Base-by-base conservation (phyloP, 306 rosid genomes). In the Prunus davidiana region DNA sequence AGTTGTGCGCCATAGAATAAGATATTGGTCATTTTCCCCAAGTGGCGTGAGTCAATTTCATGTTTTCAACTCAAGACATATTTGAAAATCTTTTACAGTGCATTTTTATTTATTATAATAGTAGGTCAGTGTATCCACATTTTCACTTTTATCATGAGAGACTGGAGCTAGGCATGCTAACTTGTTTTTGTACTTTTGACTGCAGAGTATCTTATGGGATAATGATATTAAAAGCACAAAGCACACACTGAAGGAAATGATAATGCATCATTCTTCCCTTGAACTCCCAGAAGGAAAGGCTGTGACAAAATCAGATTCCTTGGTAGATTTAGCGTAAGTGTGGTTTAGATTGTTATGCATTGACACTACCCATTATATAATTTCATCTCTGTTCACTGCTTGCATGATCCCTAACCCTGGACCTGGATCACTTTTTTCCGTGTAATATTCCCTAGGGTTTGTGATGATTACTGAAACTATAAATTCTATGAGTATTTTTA, bases 191-290 rank as follows among this genome's bases (percentile, higher is more conserved):
- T 11, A 7, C 25, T 46, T 73, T 68, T 80, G 49, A 74, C 75
- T 69, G 65, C 92, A 93, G 98, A 83, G 98, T 85, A 84, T 93
- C 87, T 88, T 91, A 63, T 93, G 98, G 98, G 97, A 89, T 73
- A 93, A 89, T 81, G 98, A 93, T 80, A 73, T 93, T 45, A 93
- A 87, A 88, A 87, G 87, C 84, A 93, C 93, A 54, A 93, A 89
- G 84, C 84, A 88, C 75, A 91, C 98, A 38, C 71, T 93, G 71
- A 93, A 80, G 82, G 96, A 93, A 73, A 93, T 93, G 88, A 89
- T 88, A 83, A 83, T 77, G 75, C 89, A 83, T 87, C 70, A 93
- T 88, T 83, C 96, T 65, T 88, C 79, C 79, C 90, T 91, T 47
- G 98, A 91, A 75, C 84, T 88, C 38, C 84, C 92, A 13, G 97